Percentiles rank a stretch among this genome's conserved stretches.
These are phyloP conservation scores for Pouteria glomerata DNA, from an alignment of 148 eudicot species.

Conservation along the genomic window DNA sequence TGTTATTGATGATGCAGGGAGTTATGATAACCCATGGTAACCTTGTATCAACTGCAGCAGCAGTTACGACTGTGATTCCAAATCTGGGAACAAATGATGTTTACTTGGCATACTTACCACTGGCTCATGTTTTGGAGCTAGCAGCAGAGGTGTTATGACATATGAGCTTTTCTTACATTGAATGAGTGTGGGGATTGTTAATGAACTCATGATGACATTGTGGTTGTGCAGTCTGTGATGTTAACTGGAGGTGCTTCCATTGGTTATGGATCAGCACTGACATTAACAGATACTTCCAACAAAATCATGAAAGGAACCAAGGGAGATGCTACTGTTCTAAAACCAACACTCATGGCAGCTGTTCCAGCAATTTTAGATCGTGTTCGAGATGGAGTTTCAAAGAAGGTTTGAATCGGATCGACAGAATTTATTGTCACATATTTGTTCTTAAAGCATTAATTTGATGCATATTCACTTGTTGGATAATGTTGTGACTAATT, in stretches of 20 bases:
- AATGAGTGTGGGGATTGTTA: neutral
- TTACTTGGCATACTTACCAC: constrained; percentile 82
- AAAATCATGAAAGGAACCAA: constrained; percentile 92
- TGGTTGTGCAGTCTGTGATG: constrained; percentile 70
- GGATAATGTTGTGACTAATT: neutral
- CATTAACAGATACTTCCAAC: constrained; percentile 91
- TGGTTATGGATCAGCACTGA: constrained; percentile 85
- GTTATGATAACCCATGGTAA: constrained; percentile 97
- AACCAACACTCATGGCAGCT: constrained; percentile 93
- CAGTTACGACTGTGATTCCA: constrained; percentile 81
- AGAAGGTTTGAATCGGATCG: constrained; percentile 47
- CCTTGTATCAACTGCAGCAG: constrained; percentile 87
- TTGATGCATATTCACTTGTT: neutral
- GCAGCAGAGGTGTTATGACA: constrained; percentile 80
- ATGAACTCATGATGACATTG: constrained; percentile 11
- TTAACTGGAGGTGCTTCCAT: constrained; percentile 62
- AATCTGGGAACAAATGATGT: constrained; percentile 61
- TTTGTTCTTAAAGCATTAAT: neutral
- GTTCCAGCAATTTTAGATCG: constrained; percentile 97
- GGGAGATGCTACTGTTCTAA: constrained; percentile 75
- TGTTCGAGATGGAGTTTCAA: constrained; percentile 87
- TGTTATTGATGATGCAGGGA: constrained; percentile 45
- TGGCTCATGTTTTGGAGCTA: constrained; percentile 93
- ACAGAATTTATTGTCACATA: neutral
- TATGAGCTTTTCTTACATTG: neutral